phyloP scores from a whole-genome alignment of 768 basidiomycete species.

The Brasilioporus rufonigricans region DNA sequence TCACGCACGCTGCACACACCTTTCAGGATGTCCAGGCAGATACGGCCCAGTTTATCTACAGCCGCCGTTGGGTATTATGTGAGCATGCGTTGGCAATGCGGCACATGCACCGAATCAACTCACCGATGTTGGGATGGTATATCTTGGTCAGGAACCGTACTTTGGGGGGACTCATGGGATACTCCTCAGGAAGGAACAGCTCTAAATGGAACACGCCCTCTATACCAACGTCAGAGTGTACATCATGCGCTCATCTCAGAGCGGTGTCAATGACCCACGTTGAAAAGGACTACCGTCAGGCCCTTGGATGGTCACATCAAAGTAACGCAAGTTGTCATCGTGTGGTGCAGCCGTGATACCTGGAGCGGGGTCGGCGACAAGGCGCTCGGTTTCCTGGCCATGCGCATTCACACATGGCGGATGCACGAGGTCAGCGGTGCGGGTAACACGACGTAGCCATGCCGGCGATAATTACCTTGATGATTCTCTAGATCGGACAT shows the following conservation, averaged over 20 bases:
- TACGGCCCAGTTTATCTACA: conserved; percentile 94
- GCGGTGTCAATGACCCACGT: conserved; percentile 50
- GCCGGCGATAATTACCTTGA: conserved; percentile 39
- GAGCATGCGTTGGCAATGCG: conserved; percentile 18
- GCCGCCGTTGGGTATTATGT: conserved; percentile 17
- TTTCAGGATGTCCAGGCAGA: conserved; percentile 98
- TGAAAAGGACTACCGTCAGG: conserved; percentile 93
- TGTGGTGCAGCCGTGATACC: conserved; percentile 95
- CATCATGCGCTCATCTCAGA: background rate
- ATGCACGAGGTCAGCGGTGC: conserved; percentile 20
- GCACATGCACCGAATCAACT: conserved; percentile 30
- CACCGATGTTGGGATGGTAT: conserved; percentile 99
- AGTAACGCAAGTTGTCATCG: conserved; percentile 97
- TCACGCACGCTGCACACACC: conserved; percentile 57
- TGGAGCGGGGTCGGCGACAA: conserved; percentile 94
- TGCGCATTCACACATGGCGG: conserved; percentile 8
- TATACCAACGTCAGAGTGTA: conserved; percentile 31
- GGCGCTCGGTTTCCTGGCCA: conserved; percentile 90
- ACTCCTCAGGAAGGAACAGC: conserved; percentile 97
- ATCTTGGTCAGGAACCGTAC: conserved; percentile 98
- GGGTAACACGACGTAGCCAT: conserved; percentile 17
- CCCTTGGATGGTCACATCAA: conserved; percentile 96
- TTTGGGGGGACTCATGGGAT: conserved; percentile 99
- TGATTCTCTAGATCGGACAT: conserved; percentile 42
- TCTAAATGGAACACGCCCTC: conserved; percentile 95